phyloP scores from a whole-genome alignment of 2,329 filamentous ascomycete species.

The Pseudogymnoascus sp. region DNA sequence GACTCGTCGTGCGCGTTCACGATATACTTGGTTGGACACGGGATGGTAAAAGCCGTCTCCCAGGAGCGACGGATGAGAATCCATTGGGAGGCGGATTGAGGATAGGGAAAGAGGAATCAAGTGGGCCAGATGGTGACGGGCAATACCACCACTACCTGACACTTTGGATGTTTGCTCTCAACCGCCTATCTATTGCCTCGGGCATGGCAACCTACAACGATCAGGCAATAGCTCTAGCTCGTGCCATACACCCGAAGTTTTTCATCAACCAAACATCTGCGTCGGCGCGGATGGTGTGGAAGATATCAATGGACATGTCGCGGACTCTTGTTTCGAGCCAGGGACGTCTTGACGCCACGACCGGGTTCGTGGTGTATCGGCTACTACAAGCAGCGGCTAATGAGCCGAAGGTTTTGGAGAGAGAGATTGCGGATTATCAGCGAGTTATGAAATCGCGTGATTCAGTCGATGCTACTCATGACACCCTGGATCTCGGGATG shows the following conservation, averaged over 20 bases:
- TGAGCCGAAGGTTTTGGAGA: conserved; percentile 32
- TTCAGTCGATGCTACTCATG: conserved; percentile 38
- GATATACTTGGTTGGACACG: conserved; percentile 45
- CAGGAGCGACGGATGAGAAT: conserved; percentile 44
- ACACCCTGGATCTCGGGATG: conserved; percentile 54
- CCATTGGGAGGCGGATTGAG: conserved; percentile 49
- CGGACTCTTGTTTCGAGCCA: conserved; percentile 42
- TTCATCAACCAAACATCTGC: conserved; percentile 25
- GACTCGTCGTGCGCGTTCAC: conserved; percentile 46
- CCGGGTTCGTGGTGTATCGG: conserved; percentile 45
- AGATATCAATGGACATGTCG: conserved; percentile 45
- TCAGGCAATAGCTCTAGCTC: conserved; percentile 45
- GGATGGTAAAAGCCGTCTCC: conserved; percentile 40
- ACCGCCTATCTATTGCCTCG: conserved; percentile 44
- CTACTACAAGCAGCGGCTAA: conserved; percentile 40
- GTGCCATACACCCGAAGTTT: conserved; percentile 47
- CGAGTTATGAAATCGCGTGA: conserved; percentile 41
- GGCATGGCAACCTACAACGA: conserved; percentile 42
- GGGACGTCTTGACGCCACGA: conserved; percentile 50
- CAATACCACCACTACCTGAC: conserved; percentile 58
- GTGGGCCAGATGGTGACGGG: conserved; percentile 47
- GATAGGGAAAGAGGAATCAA: conserved; percentile 48
- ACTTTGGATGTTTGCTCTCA: conserved; percentile 57
- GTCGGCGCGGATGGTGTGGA: conserved; percentile 45
- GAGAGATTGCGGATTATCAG: conserved; percentile 48